phyloP scores from a whole-genome alignment of 169 alveolate genomes.

The Cryptosporidium sp. region DNA sequence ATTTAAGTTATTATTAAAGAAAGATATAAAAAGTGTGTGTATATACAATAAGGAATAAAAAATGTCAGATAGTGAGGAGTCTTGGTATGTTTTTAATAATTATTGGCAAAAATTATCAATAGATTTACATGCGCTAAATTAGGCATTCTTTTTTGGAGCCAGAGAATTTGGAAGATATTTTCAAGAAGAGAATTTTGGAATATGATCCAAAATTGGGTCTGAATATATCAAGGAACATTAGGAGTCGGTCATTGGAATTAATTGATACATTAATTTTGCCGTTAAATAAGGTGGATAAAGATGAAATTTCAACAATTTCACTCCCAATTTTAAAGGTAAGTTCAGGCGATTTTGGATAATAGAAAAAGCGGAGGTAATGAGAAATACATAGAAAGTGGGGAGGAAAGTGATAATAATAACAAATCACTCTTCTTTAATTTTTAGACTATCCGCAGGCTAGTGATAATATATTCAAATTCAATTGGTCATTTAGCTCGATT shows the following conservation, averaged over 20 bases:
- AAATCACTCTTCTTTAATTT: not conserved
- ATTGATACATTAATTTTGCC: constrained; percentile 56
- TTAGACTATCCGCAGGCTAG: constrained; percentile 23
- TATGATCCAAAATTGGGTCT: constrained; percentile 42
- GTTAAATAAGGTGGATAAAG: not conserved
- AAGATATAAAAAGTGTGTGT: not conserved
- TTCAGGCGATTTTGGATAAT: not conserved
- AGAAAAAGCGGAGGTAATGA: not conserved
- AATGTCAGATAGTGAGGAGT: constrained; percentile 55
- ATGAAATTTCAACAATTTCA: constrained; percentile 17
- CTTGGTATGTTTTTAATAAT: constrained; percentile 49
- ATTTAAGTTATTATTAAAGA: not conserved
- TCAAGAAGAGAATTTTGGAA: constrained; percentile 8
- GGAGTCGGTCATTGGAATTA: constrained; percentile 36
- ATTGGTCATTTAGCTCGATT: not conserved
- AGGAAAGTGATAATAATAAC: no score
- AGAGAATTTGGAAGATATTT: constrained; percentile 16
- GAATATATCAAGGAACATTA: constrained; percentile 9
- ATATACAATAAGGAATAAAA: not conserved
- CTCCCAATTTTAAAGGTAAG: constrained; percentile 22
- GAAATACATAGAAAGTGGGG: no score
- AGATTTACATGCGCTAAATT: no score
- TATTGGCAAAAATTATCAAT: no score
- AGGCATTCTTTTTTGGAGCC: constrained; percentile 66
- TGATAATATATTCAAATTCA: not conserved